These are phyloP conservation scores for Paracorniculantispora psalliotae DNA, from an alignment of 2,329 filamentous ascomycete genomes.

Conservation along the genomic window DNA sequence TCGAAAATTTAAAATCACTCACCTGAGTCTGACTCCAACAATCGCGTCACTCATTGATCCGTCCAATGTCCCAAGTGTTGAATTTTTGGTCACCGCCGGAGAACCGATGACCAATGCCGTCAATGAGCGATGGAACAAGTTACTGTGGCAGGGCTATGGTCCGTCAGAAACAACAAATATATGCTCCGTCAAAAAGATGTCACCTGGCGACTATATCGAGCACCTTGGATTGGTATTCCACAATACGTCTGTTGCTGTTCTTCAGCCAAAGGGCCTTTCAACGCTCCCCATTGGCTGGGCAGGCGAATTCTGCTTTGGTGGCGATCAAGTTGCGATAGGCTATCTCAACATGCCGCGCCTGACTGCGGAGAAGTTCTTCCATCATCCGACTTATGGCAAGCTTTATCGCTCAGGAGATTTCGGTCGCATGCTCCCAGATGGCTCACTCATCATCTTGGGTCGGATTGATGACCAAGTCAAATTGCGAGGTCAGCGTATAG, in stretches of 20 bases:
- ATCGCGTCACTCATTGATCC: slow-evolving; percentile 73
- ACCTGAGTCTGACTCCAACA: slow-evolving; percentile 81
- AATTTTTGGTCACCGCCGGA: slow-evolving; percentile 75
- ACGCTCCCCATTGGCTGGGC: slow-evolving; percentile 64
- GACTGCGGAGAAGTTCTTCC: slow-evolving; percentile 62
- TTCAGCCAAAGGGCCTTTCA: slow-evolving; percentile 40
- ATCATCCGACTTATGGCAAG: slow-evolving; percentile 63
- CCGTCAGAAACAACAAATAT: slow-evolving; percentile 87
- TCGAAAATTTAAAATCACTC: slow-evolving; percentile 60
- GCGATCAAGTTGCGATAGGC: slow-evolving; percentile 71
- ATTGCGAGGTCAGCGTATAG: slow-evolving; percentile 72
- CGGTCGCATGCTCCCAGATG: slow-evolving; percentile 72
- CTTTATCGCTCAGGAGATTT: slow-evolving; percentile 81
- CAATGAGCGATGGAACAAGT: slow-evolving; percentile 60
- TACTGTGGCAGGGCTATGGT: slow-evolving; percentile 76
- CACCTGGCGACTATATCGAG: slow-evolving; percentile 53
- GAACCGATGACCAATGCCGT: slow-evolving; percentile 74
- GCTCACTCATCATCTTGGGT: slow-evolving; percentile 67
- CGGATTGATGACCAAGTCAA: slow-evolving; percentile 78
- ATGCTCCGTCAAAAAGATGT: slow-evolving; percentile 67
- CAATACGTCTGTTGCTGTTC: slow-evolving; percentile 72
- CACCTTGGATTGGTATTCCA: slow-evolving; percentile 71
- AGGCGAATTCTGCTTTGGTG: slow-evolving; percentile 84
- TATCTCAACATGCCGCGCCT: slow-evolving; percentile 64
- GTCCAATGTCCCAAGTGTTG: slow-evolving; percentile 61